Evolutionary conservation across 2,329 filamentous ascomycete species (phyloP).

Genomic region (Diplodia corticola): DNA sequence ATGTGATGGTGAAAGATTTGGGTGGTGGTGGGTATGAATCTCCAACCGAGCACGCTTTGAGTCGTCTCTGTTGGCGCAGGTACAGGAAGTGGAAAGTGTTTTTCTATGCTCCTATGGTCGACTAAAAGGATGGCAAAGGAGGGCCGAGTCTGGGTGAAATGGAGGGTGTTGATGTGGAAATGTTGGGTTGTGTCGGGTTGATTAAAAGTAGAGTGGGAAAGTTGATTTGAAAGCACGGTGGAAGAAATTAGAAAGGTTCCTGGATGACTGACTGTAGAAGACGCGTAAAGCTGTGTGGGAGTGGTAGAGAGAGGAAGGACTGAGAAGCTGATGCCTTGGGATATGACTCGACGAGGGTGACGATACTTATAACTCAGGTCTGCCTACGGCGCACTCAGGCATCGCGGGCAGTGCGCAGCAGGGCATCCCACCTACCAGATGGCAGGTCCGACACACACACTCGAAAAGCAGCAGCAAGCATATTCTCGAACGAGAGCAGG

Average conservation of each 20-base stretch:
- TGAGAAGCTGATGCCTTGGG: conserved; percentile 15
- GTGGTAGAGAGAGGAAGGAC: conserved; percentile 11
- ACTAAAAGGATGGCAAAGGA: not conserved
- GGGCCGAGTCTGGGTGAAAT: not conserved
- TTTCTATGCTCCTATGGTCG: not conserved
- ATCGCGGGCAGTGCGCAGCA: not conserved
- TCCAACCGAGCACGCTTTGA: conserved; percentile 9
- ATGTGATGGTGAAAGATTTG: conserved; percentile 2
- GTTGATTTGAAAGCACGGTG: not conserved
- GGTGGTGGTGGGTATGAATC: conserved; percentile 7
- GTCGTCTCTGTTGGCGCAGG: not conserved
- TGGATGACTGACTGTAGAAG: not conserved
- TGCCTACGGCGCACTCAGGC: conserved; percentile 15
- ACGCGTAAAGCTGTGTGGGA: not conserved
- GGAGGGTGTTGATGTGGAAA: not conserved
- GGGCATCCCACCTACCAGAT: conserved; percentile 11
- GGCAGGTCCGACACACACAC: conserved; percentile 4
- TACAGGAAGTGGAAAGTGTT: not conserved
- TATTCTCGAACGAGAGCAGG: not conserved
- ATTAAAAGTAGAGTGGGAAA: not conserved
- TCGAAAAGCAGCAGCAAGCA: conserved; percentile 12
- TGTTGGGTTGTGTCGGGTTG: not conserved
- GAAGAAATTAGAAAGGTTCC: conserved; percentile 11
- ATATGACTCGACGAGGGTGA: conserved; percentile 16
- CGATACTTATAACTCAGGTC: conserved; percentile 15